A percentile compares a stretch with the other conserved stretches of the same genome.
Conservation (phyloP, 495 filamentous ascomycete genomes). For the Penicillium taxi region DNA sequence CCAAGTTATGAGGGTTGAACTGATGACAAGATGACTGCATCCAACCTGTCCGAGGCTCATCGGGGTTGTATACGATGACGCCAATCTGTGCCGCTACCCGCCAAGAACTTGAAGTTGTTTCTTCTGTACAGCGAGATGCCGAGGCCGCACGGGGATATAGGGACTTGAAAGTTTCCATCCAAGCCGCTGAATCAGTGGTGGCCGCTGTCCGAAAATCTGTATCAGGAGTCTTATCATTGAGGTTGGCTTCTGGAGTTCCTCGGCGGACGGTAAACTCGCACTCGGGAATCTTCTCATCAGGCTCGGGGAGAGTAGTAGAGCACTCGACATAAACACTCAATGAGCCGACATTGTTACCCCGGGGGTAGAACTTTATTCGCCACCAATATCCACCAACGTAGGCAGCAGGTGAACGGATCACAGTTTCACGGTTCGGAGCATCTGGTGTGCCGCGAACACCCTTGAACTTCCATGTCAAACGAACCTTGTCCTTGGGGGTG, state of each 20-base stretch:
- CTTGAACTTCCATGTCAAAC: conserved; percentile 53
- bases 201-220: conserved; percentile 22
- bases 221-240: conserved; percentile 25
- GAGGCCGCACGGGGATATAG: conserved; percentile 19
- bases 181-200: conserved; percentile 22
- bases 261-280: conserved; percentile 33
- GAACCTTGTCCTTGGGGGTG: conserved; percentile 41
- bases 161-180: conserved; percentile 29
- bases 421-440: conserved; percentile 47
- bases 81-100: conserved; percentile 54
- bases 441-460: conserved; percentile 55
- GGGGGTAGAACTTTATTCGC: conserved; percentile 63
- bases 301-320: conserved; percentile 37
- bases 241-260: conserved; percentile 22
- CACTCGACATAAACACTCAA: conserved; percentile 59
- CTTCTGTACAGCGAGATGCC: neutral
- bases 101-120: conserved; percentile 25
- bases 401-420: conserved; percentile 54
- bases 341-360: conserved; percentile 55
- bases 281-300: conserved; percentile 31
- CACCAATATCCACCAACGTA: conserved; percentile 57
- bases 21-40: conserved; percentile 51
- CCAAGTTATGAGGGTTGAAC: conserved; percentile 49
- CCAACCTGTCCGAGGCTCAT: conserved; percentile 54
- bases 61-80: conserved; percentile 58